phyloP scores from a whole-genome alignment of 2,329 filamentous ascomycete genomes.

The Aspergillus carbonarius region DNA sequence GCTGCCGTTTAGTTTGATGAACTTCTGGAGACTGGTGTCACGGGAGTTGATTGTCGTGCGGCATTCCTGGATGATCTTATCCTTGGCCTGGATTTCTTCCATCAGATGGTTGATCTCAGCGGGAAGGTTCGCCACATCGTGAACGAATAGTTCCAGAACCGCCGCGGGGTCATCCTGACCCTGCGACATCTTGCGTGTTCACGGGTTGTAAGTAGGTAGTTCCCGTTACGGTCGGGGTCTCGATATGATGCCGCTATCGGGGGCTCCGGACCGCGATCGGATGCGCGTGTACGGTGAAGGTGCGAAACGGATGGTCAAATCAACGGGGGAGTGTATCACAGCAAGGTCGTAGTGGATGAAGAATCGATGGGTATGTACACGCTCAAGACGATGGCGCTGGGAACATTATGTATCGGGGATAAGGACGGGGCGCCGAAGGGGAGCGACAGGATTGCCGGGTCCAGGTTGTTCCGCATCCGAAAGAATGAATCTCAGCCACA shows the following conservation, averaged over 20 bases:
- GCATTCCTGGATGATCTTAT: constrained; percentile 59
- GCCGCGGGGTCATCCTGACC: constrained; percentile 61
- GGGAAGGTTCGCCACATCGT: constrained; percentile 63
- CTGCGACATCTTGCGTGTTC: constrained; percentile 41
- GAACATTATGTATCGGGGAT: neutral
- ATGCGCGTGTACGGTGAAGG: neutral
- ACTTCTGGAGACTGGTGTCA: constrained; percentile 64
- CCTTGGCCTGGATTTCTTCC: constrained; percentile 67
- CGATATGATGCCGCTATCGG: neutral
- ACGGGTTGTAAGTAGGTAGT: neutral
- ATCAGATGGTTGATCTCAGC: constrained; percentile 65
- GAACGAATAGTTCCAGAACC: constrained; percentile 64
- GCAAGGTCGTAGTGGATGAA: neutral
- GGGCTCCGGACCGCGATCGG: neutral
- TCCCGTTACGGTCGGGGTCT: neutral
- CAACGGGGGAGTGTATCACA: too few relatives aligned
- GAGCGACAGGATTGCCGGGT: neutral
- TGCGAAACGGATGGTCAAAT: neutral
- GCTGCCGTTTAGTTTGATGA: constrained; percentile 63
- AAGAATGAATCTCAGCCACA: neutral
- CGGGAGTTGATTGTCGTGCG: constrained; percentile 57
- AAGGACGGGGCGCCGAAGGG: neutral
- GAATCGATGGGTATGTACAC: neutral
- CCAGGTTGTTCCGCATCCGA: neutral
- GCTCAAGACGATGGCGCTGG: neutral